Percentiles rank a stretch among this genome's conserved stretches.
These are phyloP conservation scores for Yamadazyma spencermartinsiae DNA, from an alignment of 1,139 yeast species.

Conservation along the genomic window DNA sequence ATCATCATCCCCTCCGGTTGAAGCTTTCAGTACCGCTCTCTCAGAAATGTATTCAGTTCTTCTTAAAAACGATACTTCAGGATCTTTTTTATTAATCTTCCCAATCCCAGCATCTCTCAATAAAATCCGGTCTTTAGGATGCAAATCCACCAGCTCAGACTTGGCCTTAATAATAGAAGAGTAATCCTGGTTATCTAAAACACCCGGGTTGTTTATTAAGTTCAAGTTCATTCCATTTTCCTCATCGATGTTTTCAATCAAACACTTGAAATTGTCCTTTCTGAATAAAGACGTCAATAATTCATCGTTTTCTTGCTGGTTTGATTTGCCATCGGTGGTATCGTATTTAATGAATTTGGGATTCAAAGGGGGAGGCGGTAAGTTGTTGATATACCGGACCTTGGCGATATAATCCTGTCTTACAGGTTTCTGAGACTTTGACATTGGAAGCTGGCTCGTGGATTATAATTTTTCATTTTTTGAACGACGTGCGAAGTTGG, in stretches of 20 bases:
- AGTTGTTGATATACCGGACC: conserved; percentile 77
- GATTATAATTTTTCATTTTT: too few relatives aligned
- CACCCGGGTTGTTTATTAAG: conserved; percentile 64
- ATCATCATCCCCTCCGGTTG: conserved; percentile 9
- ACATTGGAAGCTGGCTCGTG: too few relatives aligned
- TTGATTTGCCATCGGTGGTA: conserved; percentile 37
- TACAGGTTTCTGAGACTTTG: conserved; percentile 34
- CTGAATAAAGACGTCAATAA: conserved; percentile 74
- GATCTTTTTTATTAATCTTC: conserved; percentile 50
- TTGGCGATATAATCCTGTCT: conserved; percentile 90
- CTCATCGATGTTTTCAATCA: conserved; percentile 70
- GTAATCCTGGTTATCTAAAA: conserved; percentile 64
- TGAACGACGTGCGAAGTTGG: conserved; percentile 23
- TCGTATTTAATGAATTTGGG: conserved; percentile 74
- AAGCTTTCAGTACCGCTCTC: conserved; percentile 25
- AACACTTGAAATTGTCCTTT: conserved; percentile 67
- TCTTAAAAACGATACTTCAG: conserved; percentile 80
- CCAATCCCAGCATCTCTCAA: conserved; percentile 75
- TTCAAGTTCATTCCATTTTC: conserved; percentile 79
- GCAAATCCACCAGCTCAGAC: conserved; percentile 43
- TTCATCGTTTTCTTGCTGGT: conserved; percentile 57
- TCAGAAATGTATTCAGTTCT: conserved; percentile 88
- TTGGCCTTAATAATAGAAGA: conserved; percentile 37
- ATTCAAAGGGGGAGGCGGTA: conserved; percentile 93
- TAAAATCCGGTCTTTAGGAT: conserved; percentile 73